phyloP scores from a whole-genome alignment of 176 grass and related monocot genomes.

The Phyllostachys edulis region DNA sequence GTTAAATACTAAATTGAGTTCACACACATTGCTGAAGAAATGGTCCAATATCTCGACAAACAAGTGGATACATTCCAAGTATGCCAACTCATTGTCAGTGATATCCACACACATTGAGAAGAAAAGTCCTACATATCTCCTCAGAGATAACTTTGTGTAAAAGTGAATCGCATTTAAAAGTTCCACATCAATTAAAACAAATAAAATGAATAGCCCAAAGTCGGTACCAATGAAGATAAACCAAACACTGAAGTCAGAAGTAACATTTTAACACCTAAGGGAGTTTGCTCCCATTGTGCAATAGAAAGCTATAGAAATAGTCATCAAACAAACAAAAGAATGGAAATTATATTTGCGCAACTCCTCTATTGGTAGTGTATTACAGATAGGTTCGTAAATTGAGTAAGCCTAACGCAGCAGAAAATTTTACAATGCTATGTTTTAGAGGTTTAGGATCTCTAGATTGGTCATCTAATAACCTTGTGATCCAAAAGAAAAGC shows the following conservation, averaged over 20 bases:
- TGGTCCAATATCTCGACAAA: conserved; percentile 99
- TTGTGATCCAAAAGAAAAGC: neutral
- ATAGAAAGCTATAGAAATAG: neutral
- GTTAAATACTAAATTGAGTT: conserved; percentile 97
- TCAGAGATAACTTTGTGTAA: conserved; percentile 98
- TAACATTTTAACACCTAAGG: neutral
- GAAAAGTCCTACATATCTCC: conserved; percentile 96
- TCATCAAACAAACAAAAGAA: neutral
- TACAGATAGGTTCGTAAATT: conserved; percentile 4
- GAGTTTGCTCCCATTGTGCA: neutral
- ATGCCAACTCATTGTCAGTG: conserved; percentile 96
- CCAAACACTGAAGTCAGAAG: neutral
- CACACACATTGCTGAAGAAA: conserved; percentile 99
- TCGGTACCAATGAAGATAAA: too few species aligned
- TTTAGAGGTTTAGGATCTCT: neutral
- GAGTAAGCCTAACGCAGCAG: neutral
- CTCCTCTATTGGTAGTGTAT: neutral
- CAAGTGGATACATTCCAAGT: conserved; percentile 96
- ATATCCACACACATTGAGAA: conserved; percentile 99
- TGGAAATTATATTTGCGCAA: neutral
- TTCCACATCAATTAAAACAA: neutral
- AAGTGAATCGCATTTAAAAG: conserved; percentile 57
- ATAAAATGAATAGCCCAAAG: neutral
- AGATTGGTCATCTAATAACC: conserved; percentile 6
- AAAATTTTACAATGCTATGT: neutral